Evolutionary conservation across 2,329 filamentous ascomycete genomes (phyloP).

Genomic region (Aureobasidium subglaciale): DNA sequence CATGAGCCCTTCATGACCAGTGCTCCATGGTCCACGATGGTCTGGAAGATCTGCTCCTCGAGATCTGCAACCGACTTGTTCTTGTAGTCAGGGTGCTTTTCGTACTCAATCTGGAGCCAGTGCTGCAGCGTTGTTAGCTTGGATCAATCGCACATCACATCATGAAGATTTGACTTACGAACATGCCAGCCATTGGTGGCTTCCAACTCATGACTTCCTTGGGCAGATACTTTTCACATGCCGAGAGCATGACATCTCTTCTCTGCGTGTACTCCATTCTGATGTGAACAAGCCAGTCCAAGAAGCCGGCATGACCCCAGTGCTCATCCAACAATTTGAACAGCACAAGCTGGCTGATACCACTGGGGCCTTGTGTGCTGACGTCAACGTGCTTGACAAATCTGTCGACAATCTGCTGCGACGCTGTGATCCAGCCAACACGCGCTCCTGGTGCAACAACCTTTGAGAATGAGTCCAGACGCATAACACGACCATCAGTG

Average conservation of each 20-base stretch:
- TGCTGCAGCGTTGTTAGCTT: constrained; percentile 31
- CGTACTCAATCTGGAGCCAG: constrained; percentile 65
- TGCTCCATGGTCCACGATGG: constrained; percentile 67
- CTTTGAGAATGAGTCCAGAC: constrained; percentile 91
- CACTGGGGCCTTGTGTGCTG: constrained; percentile 76
- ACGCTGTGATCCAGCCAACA: constrained; percentile 82
- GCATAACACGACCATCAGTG: constrained; percentile 77
- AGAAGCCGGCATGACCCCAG: constrained; percentile 87
- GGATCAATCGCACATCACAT: not conserved
- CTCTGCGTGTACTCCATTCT: constrained; percentile 73
- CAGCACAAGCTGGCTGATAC: constrained; percentile 74
- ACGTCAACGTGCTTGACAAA: constrained; percentile 78
- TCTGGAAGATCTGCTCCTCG: constrained; percentile 80
- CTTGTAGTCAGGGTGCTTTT: constrained; percentile 55
- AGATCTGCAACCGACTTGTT: constrained; percentile 53
- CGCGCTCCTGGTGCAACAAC: constrained; percentile 77
- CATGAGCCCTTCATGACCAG: constrained; percentile 80
- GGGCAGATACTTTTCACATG: constrained; percentile 73
- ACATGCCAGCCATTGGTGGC: constrained; percentile 85
- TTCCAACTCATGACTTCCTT: constrained; percentile 69
- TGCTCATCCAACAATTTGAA: constrained; percentile 87
- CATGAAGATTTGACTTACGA: constrained; percentile 37
- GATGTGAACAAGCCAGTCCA: constrained; percentile 82
- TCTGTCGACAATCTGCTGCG: constrained; percentile 74
- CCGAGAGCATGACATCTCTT: constrained; percentile 67